Base-by-base conservation (phyloP, 2,329 filamentous ascomycete genomes). In the Esteya vermicola region DNA sequence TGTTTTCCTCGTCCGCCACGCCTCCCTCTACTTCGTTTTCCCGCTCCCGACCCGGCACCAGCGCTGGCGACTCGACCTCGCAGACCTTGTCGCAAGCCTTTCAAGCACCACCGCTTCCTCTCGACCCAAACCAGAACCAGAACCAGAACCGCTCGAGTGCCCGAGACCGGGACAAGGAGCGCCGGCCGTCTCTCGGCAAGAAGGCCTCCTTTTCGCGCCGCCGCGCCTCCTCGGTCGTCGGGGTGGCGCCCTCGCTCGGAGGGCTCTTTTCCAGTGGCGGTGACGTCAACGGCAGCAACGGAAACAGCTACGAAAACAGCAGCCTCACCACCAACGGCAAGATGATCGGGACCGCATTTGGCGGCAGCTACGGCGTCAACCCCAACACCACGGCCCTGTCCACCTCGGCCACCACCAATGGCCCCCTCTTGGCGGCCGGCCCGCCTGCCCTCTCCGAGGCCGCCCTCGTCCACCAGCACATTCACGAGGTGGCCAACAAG, bases 401-500 rank as follows among this genome's bases (percentile, higher is more conserved):
- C 21, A 44, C 48, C 31, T 53, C 47, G 38, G 27, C 39, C 33
- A 48, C 50, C 36, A 45, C 52, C 23, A 48, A 50, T 18, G 16
- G 19, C 20, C 36, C 20, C 33, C 50, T 56, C 49, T 56, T 47
- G 40, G 56, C 50, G 14, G 45, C 53, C 45, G 47, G n/a, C n/a
- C 51, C 6, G 37, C 47, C 31, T 40, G 49, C 18, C 19, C 14
- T 16, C 9, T 40, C 58, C 44, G 71, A 75, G 54, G 58, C 60
- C 25, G 21, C 58, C 14, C 57, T 66, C n/a, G 55, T 72, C 23
- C 63, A 75, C 44, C 67, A 71, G 48, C 75, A 79, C 50, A 72
- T 98, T 45, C 83, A 89, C 43, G 89, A 96, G 44, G 75, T 85
- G 51, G 81, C 85, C 28, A 80, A 81, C 43, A 98, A 98, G 65